These are phyloP conservation scores for Solanum chiquidenum DNA, from an alignment of 257 asterid species.

Conservation along the genomic window DNA sequence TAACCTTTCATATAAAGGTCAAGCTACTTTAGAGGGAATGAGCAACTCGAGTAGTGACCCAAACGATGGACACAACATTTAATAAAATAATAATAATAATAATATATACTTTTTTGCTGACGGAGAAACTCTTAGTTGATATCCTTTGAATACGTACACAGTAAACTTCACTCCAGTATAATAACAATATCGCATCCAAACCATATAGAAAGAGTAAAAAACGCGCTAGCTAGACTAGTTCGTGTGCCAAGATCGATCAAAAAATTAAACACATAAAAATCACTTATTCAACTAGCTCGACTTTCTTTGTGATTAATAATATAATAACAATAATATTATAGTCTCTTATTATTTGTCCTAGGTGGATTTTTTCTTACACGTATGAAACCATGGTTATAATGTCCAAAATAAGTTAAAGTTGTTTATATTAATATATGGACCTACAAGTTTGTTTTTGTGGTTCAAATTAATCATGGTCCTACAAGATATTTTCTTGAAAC, in stretches of 20 bases:
- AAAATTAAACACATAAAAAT: too few relatives aligned
- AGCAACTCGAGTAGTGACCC: conserved; percentile 78
- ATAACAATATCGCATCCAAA: too few relatives aligned
- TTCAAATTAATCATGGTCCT: conserved; percentile 27
- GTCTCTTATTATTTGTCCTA: neutral
- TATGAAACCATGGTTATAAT: neutral
- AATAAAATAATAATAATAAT: neutral
- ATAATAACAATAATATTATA: neutral
- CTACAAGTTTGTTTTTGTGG: conserved; percentile 19
- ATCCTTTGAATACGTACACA: neutral
- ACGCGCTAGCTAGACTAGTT: neutral
- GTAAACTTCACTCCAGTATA: neutral
- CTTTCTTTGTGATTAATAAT: too few relatives aligned
- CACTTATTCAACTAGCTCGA: too few relatives aligned
- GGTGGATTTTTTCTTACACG: neutral
- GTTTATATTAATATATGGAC: neutral
- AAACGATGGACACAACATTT: conserved; percentile 4
- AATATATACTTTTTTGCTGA: neutral
- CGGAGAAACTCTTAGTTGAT: neutral
- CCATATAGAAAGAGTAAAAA: too few relatives aligned
- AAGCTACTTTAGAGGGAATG: conserved; percentile 50
- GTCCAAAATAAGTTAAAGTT: neutral
- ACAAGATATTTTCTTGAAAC: conserved; percentile 8
- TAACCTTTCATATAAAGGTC: conserved; percentile 60
- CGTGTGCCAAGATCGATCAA: too few relatives aligned